Conservation (phyloP, 164 flowering plant genomes). For the Magnolia sinica region DNA sequence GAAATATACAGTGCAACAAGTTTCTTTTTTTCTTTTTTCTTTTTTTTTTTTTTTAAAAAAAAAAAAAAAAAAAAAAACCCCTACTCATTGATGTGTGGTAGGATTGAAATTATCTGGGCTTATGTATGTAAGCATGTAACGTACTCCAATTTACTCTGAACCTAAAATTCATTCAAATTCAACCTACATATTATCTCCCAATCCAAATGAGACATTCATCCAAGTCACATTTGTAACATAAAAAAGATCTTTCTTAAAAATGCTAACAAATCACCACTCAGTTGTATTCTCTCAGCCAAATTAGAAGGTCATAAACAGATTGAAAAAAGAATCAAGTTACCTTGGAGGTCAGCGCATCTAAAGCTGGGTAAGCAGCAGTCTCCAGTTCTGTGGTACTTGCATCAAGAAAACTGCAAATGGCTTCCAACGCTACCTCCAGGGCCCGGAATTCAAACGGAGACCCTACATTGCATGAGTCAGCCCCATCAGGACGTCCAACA, state of each 20-base stretch:
- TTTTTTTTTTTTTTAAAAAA: no score
- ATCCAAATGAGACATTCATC: background rate
- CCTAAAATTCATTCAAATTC: background rate
- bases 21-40: no score
- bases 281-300: background rate
- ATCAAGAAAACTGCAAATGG: conserved; percentile 86
- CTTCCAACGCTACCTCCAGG: conserved; percentile 89
- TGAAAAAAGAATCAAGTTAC: conserved; percentile 21
- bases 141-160: background rate
- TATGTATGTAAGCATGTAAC: background rate
- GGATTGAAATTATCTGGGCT: background rate
- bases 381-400: conserved; percentile 89
- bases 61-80: no score
- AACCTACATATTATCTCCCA: background rate
- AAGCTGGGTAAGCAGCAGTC: conserved; percentile 88
- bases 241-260: background rate
- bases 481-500: conserved; percentile 3
- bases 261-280: background rate
- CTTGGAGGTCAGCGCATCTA: conserved; percentile 91
- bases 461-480: conserved; percentile 38
- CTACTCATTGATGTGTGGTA: background rate
- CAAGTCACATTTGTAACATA: background rate
- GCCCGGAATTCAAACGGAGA: conserved; percentile 97
- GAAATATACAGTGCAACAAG: no score
- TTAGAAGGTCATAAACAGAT: background rate